phyloP scores from a whole-genome alignment of 2,329 filamentous ascomycete genomes.

The Fusarium sp. region DNA sequence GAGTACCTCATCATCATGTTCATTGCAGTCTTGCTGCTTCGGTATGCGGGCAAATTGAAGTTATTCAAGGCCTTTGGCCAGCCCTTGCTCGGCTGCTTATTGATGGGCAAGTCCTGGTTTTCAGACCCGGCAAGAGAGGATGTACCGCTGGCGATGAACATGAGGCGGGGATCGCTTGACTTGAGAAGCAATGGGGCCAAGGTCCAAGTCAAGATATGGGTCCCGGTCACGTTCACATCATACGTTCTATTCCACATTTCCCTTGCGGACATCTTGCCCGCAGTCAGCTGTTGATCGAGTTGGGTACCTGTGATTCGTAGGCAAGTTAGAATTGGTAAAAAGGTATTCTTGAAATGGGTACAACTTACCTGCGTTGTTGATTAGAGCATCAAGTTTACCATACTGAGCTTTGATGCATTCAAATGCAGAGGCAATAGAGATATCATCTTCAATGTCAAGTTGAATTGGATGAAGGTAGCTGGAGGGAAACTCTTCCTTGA shows the following conservation, averaged over 20 bases:
- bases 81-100: not conserved
- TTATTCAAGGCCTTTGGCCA: not conserved
- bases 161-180: not conserved
- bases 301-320: not conserved
- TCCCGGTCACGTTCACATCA: not conserved
- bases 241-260: not conserved
- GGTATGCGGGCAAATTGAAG: not conserved
- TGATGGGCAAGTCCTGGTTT: not conserved
- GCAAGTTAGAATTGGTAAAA: not conserved
- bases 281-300: not conserved
- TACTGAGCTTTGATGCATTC: not conserved
- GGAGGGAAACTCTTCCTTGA: not conserved
- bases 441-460: not conserved
- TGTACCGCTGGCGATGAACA: not conserved
- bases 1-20: not conserved
- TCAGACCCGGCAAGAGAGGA: not conserved
- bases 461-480: not conserved
- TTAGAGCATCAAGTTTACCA: not conserved
- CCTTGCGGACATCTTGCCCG: not conserved
- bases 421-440: not conserved
- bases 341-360: accelerated
- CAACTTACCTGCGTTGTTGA: not conserved
- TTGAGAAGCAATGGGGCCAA: not conserved
- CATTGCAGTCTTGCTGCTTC: not conserved
- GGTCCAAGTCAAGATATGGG: not conserved